Evolutionary conservation across 2,329 filamentous ascomycete genomes (phyloP).

Genomic region (Pezizomycotina sp.): DNA sequence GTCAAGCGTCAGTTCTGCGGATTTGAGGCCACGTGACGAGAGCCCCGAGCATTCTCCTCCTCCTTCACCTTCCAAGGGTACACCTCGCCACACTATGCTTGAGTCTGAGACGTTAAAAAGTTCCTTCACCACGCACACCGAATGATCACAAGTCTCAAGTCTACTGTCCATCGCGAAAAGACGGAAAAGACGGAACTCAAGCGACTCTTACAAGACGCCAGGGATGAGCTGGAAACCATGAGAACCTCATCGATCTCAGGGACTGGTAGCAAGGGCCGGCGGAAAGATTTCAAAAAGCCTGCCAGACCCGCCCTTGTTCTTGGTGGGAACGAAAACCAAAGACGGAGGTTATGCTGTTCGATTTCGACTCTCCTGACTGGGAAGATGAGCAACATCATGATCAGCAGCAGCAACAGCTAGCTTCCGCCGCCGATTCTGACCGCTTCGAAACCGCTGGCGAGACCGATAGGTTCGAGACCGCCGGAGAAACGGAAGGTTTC

Average conservation of each 20-base stretch:
- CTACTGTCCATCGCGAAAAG: slow-evolving; percentile 92
- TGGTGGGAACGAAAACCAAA: slow-evolving; percentile 57
- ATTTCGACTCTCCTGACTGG: slow-evolving; percentile 67
- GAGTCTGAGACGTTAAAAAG: slow-evolving; percentile 92
- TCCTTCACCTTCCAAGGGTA: slow-evolving; percentile 76
- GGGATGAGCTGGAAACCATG: slow-evolving; percentile 61
- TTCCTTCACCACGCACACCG: slow-evolving; percentile 87
- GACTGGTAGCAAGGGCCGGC: slow-evolving; percentile 45
- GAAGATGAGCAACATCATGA: slow-evolving; percentile 38
- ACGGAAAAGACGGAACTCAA: slow-evolving; percentile 94
- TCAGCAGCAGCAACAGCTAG: background rate
- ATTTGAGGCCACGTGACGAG: slow-evolving; percentile 39
- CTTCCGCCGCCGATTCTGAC: slow-evolving; percentile 42
- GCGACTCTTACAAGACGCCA: slow-evolving; percentile 83
- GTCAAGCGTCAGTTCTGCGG: slow-evolving; percentile 45
- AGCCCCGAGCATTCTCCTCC: slow-evolving; percentile 86
- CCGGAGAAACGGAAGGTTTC: slow-evolving; percentile 41
- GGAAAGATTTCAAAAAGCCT: slow-evolving; percentile 62
- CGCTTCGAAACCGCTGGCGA: slow-evolving; percentile 72
- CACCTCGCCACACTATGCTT: slow-evolving; percentile 76
- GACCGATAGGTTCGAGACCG: slow-evolving; percentile 43
- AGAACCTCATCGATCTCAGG: slow-evolving; percentile 30
- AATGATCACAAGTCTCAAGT: slow-evolving; percentile 90
- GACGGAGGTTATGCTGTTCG: slow-evolving; percentile 64
- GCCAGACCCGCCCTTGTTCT: slow-evolving; percentile 49